Evolutionary conservation across 176 grass and related monocot species (phyloP).

Genomic region (Oryza nivara): DNA sequence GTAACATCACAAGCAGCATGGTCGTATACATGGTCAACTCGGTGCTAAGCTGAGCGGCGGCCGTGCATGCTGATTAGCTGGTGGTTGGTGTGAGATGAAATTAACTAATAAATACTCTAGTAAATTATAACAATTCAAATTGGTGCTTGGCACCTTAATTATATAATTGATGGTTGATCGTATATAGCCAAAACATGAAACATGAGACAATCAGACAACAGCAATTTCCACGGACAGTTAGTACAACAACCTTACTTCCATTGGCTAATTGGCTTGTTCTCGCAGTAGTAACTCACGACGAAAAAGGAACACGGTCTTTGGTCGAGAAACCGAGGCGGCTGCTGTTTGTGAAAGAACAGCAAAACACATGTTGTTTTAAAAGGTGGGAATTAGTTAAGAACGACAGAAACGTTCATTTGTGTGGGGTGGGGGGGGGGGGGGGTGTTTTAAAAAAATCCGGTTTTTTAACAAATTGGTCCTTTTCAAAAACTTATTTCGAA

Average conservation of each 20-base stretch:
- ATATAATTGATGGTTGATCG: neutral
- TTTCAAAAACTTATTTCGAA: no score
- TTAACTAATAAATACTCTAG: no score
- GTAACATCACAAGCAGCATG: neutral
- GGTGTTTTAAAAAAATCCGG: no score
- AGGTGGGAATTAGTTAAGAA: neutral
- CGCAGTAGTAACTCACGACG: neutral
- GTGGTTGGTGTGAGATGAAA: neutral
- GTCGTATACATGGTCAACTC: neutral
- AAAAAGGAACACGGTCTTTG: neutral
- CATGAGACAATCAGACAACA: neutral
- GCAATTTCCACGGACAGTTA: neutral
- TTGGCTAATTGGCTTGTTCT: neutral
- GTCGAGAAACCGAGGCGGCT: constrained; percentile 18
- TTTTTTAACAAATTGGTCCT: no score
- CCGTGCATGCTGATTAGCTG: neutral
- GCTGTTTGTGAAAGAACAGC: neutral
- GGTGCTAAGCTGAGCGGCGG: neutral
- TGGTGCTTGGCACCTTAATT: neutral
- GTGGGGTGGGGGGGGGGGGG: neutral
- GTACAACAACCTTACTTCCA: neutral
- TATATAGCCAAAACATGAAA: neutral
- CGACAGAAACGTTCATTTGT: neutral
- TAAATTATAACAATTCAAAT: constrained; percentile 8
- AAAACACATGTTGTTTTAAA: neutral